Evolutionary conservation across 257 asterid genomes (phyloP), one percentile per base, ranked within the genome.

Genomic region (Nicotiana benthamiana): DNA sequence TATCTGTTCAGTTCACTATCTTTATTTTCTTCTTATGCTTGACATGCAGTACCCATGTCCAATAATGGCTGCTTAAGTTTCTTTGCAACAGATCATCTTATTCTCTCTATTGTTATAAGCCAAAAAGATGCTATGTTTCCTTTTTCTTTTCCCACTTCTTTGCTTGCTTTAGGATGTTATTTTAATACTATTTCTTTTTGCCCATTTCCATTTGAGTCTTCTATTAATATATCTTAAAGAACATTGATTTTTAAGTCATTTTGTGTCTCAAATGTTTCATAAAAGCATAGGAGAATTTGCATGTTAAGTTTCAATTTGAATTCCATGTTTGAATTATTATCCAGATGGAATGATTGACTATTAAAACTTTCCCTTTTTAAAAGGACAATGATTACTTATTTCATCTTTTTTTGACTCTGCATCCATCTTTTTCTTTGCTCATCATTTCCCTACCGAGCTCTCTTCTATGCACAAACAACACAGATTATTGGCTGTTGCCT

Each of bases 1-100:
- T 15, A 78, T 87, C 75, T 82, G 61, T 75, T 85, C 95, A 88
- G 98, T 93, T 93, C 51, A 80, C 34, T 9, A 17, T 43, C 46
- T 48, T 10, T 6, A 40, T 79, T 17, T 70, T 83, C 11, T 43
- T 70, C 32, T 56, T 17, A 77, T 26, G 24, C 6, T 62, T 62
- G 30, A 5, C 68, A 26, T 32, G 12, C 2, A 7, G 32, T 30
- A 30, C 51, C n/a, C 56, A 51, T 13, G 18, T 4, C 56, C 56
- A 43, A 70, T 40, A 40, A 24, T 40, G 57, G 65, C 43, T 11
- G 34, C 34, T 0, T 68, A 67, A 61, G 67, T 61, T 61, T 56
- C 62, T 18, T 18, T 56, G 26, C 62, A 56, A 56, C 10, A 56
- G 9, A 6, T 8, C 62, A n/a, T 56, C 32, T 10, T 60, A 22